Evolutionary conservation across 768 basidiomycete species (phyloP).

Genomic region (Naganishia vaughanmartiniae): DNA sequence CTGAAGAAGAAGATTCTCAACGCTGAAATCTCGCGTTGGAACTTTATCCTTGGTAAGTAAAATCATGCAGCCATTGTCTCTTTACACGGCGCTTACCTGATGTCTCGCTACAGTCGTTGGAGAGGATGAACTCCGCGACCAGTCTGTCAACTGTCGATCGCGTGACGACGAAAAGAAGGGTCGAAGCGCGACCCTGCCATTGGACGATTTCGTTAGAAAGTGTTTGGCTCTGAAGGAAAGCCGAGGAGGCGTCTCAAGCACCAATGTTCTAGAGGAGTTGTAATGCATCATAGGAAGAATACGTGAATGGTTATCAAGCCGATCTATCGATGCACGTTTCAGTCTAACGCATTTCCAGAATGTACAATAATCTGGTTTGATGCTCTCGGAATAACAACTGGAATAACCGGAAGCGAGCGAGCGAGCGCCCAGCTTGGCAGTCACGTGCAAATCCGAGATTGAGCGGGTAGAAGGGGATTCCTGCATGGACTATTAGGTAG

Average conservation of each 20-base stretch:
- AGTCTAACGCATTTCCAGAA: too few relatives aligned
- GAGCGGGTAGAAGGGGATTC: too few relatives aligned
- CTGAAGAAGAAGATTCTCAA: conserved; percentile 96
- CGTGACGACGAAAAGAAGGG: conserved; percentile 87
- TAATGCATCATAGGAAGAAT: neutral
- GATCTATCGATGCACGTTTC: too few relatives aligned
- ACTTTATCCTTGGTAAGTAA: conserved; percentile 87
- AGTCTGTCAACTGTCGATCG: conserved; percentile 91
- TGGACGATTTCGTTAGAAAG: conserved; percentile 70
- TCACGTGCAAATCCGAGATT: too few relatives aligned
- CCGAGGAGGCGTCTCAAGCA: conserved; percentile 58
- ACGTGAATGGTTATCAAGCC: neutral
- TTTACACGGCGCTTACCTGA: neutral
- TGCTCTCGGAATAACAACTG: too few relatives aligned
- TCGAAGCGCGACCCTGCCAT: conserved; percentile 61
- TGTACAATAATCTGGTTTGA: too few relatives aligned
- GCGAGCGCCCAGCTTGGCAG: too few relatives aligned
- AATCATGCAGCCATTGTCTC: neutral
- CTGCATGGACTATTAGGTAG: too few relatives aligned
- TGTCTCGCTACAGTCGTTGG: conserved; percentile 72
- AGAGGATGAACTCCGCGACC: conserved; percentile 78
- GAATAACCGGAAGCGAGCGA: too few relatives aligned
- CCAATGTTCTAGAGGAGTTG: conserved; percentile 12
- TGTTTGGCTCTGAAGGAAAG: conserved; percentile 68
- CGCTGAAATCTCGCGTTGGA: conserved; percentile 94